These are phyloP conservation scores for Phytophthora pini DNA, from an alignment of 352 stramenopile genomes.

Conservation along the genomic window DNA sequence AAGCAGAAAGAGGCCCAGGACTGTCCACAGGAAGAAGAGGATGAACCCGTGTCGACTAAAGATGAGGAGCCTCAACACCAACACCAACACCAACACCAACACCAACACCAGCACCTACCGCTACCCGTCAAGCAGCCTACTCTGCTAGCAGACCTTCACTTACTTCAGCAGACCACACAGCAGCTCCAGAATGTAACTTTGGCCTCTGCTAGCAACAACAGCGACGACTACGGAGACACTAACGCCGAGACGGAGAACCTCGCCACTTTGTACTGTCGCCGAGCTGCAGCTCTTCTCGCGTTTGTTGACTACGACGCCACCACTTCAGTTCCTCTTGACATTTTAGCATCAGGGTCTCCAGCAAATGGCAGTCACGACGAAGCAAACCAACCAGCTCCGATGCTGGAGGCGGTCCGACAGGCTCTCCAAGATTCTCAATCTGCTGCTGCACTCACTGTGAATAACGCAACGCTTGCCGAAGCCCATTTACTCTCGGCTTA, in stretches of 20 bases:
- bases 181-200: slow-evolving; percentile 31
- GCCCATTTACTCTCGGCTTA: slow-evolving; percentile 47
- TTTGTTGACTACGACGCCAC: slow-evolving; percentile 53
- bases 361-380: slow-evolving; percentile 8
- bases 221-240: slow-evolving; percentile 13
- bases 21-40: slow-evolving; percentile 21
- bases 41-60: background rate
- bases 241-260: slow-evolving; percentile 29
- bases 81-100: no score
- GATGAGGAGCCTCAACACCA: slow-evolving; percentile 11
- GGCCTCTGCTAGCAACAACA: slow-evolving; percentile 26
- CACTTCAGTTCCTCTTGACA: slow-evolving; percentile 31
- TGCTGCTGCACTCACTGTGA: slow-evolving; percentile 28
- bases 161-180: slow-evolving; percentile 33
- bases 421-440: slow-evolving; percentile 52
- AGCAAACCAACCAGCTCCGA: slow-evolving; percentile 26
- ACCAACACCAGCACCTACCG: slow-evolving; percentile 10
- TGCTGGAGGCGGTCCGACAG: slow-evolving; percentile 46
- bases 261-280: slow-evolving; percentile 41
- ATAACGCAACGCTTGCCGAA: slow-evolving; percentile 32
- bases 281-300: slow-evolving; percentile 41
- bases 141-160: slow-evolving; percentile 32
- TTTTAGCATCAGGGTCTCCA: slow-evolving; percentile 18
- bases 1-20: slow-evolving; percentile 27
- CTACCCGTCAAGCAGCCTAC: slow-evolving; percentile 29